Conservation (phyloP, 2,329 filamentous ascomycete species). For the Lojkania enalia region DNA sequence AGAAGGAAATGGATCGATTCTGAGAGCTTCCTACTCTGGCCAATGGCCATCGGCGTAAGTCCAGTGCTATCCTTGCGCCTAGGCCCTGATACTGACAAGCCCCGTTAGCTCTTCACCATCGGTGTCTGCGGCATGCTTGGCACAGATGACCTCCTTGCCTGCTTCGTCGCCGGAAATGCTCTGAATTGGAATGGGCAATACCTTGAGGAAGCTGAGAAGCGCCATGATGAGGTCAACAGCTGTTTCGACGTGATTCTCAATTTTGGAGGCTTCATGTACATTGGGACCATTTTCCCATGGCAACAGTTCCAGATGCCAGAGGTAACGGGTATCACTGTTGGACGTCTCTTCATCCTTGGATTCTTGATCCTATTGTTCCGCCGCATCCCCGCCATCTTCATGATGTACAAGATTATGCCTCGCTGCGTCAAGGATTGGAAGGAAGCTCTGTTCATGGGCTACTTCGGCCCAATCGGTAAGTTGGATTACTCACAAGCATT, state of each 20-base stretch:
- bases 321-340: constrained; percentile 56
- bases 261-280: constrained; percentile 63
- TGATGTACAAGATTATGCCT: constrained; percentile 61
- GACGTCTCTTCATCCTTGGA: constrained; percentile 56
- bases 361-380: constrained; percentile 59
- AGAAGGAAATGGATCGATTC: constrained; percentile 55
- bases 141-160: constrained; percentile 63
- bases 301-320: constrained; percentile 57
- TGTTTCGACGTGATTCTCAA: constrained; percentile 63
- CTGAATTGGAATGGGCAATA: constrained; percentile 67
- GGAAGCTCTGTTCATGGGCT: constrained; percentile 65
- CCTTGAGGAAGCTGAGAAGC: constrained; percentile 57
- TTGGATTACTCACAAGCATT: constrained; percentile 18
- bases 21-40: constrained; percentile 57
- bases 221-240: constrained; percentile 65
- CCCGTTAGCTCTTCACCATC: constrained; percentile 57
- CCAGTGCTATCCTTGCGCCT: constrained; percentile 16
- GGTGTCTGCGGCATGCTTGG: constrained; percentile 62
- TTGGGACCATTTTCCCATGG: constrained; percentile 62
- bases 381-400: constrained; percentile 60
- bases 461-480: constrained; percentile 51
- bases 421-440: constrained; percentile 56
- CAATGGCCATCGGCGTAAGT: constrained; percentile 51
- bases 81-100: not conserved
- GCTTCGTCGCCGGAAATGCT: constrained; percentile 62